phyloP scores from a whole-genome alignment of 2,329 filamentous ascomycete genomes.

The Ophiostoma australiae region DNA sequence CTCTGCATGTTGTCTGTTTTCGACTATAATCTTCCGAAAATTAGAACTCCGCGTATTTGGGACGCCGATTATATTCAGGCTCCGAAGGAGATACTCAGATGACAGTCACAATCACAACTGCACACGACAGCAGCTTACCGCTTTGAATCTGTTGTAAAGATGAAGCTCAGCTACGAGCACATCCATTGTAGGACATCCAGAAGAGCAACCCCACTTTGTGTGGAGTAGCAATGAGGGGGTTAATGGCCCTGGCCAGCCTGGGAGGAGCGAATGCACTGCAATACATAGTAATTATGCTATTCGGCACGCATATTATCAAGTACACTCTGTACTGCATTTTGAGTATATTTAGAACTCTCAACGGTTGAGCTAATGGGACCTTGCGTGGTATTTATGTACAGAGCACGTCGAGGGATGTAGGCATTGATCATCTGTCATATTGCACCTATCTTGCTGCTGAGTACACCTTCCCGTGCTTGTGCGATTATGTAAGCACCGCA shows the following conservation, averaged over 20 bases:
- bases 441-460: background rate
- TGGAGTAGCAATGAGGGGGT: background rate
- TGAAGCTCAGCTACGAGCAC: background rate
- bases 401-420: background rate
- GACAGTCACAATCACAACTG: too few species aligned
- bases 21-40: background rate
- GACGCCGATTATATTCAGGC: background rate
- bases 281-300: too few species aligned
- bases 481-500: background rate
- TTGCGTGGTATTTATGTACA: background rate
- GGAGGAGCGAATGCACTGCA: background rate
- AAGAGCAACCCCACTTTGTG: constrained; percentile 2
- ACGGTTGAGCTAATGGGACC: background rate
- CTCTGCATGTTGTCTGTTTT: background rate
- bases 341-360: background rate
- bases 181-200: background rate
- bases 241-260: background rate
- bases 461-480: background rate
- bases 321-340: background rate
- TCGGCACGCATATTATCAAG: too few species aligned
- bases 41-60: background rate
- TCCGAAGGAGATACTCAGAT: too few species aligned
- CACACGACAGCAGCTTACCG: background rate
- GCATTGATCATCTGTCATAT: background rate
- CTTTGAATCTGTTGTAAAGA: background rate